Base-by-base conservation (phyloP, 331 rosid species). In the Pyracantha coccinea region DNA sequence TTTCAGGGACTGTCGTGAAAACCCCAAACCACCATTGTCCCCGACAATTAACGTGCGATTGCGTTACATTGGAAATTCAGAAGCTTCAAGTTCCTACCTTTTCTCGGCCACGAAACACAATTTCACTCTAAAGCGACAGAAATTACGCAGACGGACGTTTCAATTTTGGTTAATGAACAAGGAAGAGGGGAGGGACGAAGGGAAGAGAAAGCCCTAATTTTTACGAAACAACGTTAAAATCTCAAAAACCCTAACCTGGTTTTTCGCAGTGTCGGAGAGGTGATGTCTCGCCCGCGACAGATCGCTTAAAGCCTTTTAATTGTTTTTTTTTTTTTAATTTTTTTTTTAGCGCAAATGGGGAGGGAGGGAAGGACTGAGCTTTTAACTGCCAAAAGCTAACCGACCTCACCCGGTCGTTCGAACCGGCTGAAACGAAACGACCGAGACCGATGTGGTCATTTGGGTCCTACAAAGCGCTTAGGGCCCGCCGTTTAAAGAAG, bases 341-440 rank as follows among this genome's bases (percentile, higher is more conserved):
- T 27, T 28, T 28, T 28, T 28, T 28, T 28, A 12, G 50, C 28
- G 28, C 68, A 27, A 24, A 10, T n/a, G 7, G 35, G 8, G 38
- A 7, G 38, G 10, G 45, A 25, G 28, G 2, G 28, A 38, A 14
- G 13, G 44, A 35, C 13, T 35, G 13, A 35, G 13, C 15, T 65
- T 63, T 65, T 65, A 65, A 65, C 69, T 65, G 69, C 69, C 69
- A 20, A n/a, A 5, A 9, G 52, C 69, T 23, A 65, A 65, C 69
- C 69, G 69, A 65, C 69, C 69, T 65, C 69, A 65, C 69, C 69
- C 47, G 47, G 47, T 32, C 1, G 10, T 65, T 23, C 27, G 59
- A 47, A 61, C 66, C 66, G 66, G 66, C 66, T 61, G n/a, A 15
- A 7, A 29, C 66, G 29, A 27, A 24, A 60, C 66, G 20, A 61